Conservation (phyloP, 2,329 filamentous ascomycete species). For the Aureobasidium sp. region DNA sequence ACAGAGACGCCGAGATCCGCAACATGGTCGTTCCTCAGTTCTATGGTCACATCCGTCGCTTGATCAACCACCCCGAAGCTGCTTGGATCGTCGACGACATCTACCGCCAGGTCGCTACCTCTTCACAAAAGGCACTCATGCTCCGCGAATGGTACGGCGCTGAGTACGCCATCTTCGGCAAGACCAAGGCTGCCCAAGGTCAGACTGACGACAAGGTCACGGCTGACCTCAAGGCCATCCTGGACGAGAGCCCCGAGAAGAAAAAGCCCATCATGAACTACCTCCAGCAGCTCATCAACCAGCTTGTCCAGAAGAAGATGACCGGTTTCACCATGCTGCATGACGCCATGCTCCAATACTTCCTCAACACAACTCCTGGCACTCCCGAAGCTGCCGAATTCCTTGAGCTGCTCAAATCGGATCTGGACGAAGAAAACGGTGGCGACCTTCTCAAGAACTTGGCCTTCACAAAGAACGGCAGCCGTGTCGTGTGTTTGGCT, state of each 20-base stretch:
- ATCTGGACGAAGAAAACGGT: conserved; percentile 64
- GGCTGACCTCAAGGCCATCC: conserved; percentile 65
- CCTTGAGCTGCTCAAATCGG: conserved; percentile 81
- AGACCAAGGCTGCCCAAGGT: conserved; percentile 32
- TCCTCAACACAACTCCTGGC: conserved; percentile 67
- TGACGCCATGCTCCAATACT: conserved; percentile 97
- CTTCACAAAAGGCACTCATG: conserved; percentile 75
- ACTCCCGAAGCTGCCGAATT: conserved; percentile 81
- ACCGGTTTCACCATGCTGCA: conserved; percentile 97
- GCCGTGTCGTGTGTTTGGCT: conserved; percentile 71
- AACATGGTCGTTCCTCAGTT: conserved; percentile 90
- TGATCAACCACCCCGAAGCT: conserved; percentile 94
- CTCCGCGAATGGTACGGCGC: conserved; percentile 94
- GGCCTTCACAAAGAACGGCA: conserved; percentile 87
- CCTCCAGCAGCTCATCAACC: conserved; percentile 79
- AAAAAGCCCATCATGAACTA: conserved; percentile 78
- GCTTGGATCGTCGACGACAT: conserved; percentile 98
- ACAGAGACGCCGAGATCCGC: conserved; percentile 70
- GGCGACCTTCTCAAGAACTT: conserved; percentile 90
- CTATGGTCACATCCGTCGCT: conserved; percentile 82
- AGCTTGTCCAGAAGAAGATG: conserved; percentile 90
- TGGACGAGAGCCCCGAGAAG: conserved; percentile 76
- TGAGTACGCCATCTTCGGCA: conserved; percentile 79
- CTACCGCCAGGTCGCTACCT: conserved; percentile 80
- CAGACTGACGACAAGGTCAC: conserved; percentile 40